Conservation (phyloP, 1,284 basidiomycete genomes). For the Neonothopanus nambi region DNA sequence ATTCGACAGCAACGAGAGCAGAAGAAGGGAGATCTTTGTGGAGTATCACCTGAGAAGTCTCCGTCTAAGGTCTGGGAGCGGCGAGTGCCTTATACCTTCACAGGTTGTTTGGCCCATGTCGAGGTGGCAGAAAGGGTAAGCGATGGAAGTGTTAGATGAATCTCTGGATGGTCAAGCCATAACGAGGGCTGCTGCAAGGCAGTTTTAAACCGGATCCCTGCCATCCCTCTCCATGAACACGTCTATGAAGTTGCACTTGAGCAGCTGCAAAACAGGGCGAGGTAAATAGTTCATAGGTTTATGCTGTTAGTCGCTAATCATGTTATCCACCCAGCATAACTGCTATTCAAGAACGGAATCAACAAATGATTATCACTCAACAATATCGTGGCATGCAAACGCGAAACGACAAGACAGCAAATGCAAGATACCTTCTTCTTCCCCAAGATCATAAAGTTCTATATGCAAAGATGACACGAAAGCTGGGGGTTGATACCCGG, state of each 20-base stretch:
- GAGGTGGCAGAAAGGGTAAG: constrained; percentile 25
- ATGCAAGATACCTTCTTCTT: constrained; percentile 1
- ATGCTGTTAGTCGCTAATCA: background rate
- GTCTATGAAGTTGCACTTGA: constrained; percentile 29
- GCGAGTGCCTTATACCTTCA: constrained; percentile 25
- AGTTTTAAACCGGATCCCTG: constrained; percentile 22
- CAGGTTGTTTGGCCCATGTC: constrained; percentile 35
- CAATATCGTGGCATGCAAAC: background rate
- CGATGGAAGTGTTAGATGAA: constrained; percentile 15
- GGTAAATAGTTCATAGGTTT: constrained; percentile 2
- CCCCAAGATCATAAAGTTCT: background rate
- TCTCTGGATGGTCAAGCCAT: constrained; percentile 27
- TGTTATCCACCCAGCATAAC: background rate
- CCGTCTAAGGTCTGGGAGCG: background rate
- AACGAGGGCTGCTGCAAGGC: constrained; percentile 25
- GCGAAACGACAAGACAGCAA: background rate
- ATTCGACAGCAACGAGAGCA: background rate
- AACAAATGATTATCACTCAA: background rate
- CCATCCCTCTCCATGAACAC: constrained; percentile 30
- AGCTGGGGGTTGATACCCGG: background rate
- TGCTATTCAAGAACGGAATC: constrained; percentile 2
- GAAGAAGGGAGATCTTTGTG: background rate
- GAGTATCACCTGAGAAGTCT: background rate
- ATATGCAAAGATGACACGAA: background rate
- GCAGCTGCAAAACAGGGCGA: constrained; percentile 27